Conservation (phyloP, 2,329 filamentous ascomycete species). For the Chalara sp. region DNA sequence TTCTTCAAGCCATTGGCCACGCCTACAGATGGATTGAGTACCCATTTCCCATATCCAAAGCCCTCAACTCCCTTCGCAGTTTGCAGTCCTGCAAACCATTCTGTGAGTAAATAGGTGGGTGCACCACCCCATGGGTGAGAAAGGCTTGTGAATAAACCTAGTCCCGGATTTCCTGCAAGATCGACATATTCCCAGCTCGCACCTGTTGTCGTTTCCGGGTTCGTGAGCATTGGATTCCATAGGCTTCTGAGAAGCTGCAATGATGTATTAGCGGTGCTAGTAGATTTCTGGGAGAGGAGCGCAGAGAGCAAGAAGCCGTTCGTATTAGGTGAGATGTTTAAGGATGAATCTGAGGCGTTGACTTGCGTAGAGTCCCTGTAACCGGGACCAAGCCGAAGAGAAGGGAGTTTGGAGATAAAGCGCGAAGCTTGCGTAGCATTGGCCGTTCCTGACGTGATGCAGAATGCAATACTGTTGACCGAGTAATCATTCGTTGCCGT, state of each 20-base stretch:
- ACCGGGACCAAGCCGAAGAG: slow-evolving; percentile 28
- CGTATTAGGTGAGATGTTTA: slow-evolving; percentile 35
- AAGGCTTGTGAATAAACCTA: slow-evolving; percentile 35
- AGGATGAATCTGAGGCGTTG: slow-evolving; percentile 9
- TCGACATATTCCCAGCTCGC: slow-evolving; percentile 40
- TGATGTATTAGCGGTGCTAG: slow-evolving; percentile 11
- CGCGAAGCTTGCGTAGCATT: slow-evolving; percentile 24
- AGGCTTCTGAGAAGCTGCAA: slow-evolving; percentile 30
- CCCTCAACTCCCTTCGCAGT: slow-evolving; percentile 5
- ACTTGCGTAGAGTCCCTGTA: slow-evolving; percentile 28
- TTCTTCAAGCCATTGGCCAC: slow-evolving; percentile 22
- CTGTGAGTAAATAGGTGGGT: slow-evolving; percentile 37
- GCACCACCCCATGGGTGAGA: slow-evolving; percentile 39
- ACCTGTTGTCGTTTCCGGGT: slow-evolving; percentile 30
- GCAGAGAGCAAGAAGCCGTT: slow-evolving; percentile 36
- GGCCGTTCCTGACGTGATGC: slow-evolving; percentile 28
- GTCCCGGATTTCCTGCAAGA: slow-evolving; percentile 31
- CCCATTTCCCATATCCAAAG: slow-evolving; percentile 1
- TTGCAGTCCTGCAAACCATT: slow-evolving; percentile 26
- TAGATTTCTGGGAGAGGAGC: slow-evolving; percentile 25
- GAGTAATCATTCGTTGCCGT: slow-evolving; percentile 26
- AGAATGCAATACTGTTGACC: slow-evolving; percentile 27
- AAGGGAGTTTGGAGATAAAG: slow-evolving; percentile 25
- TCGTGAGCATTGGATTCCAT: slow-evolving; percentile 35
- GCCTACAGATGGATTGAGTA: slow-evolving; percentile 16